Evolutionary conservation across 1,284 basidiomycete genomes (phyloP), one percentile per base, ranked within the genome.

Genomic region (Trichosporon sp.): DNA sequence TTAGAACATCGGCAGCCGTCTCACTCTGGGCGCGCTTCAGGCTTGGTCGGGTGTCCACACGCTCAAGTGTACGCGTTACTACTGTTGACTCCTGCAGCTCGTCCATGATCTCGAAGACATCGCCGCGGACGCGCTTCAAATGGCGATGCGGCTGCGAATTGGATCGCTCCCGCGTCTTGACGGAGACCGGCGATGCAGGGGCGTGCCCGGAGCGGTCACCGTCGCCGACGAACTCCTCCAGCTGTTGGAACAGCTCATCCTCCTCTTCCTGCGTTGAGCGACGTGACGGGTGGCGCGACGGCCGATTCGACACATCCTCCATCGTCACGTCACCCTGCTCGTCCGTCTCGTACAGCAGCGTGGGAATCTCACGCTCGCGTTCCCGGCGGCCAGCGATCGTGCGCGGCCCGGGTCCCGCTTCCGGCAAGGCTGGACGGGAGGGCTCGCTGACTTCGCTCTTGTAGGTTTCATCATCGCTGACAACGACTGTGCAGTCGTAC

Each of bases 401-500:
- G 32, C 40, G 36, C 3, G 61, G 61, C 11, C 57, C 61, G 0
- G 61, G 46, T 21, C 52, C 46, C 27, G 58, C 19, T 60, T 63
- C 10, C 49, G 52, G n/a, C 58, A 59, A 29, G 29, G 25, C 49
- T 16, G 49, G 31, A 29, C 16, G 25, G 27, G 25, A 23, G 49
- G 27, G 25, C 25, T 54, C 49, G 11, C 25, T n/a, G 27, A n/a
- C 49, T 29, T 29, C 49, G 49, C 11, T 31, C 49, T 54, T 54
- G 60, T 60, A 68, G 4, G 61, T 36, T 32, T 79, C 73, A 21
- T 78, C 72, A 21, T 73, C 71, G 58, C 81, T 76, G 6, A 73
- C 74, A 9, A 81, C 71, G 33, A 84, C 77, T 0, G 80, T 82
- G 68, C 81, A 83, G 61, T 84, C 83, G 65, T 82, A 82, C 19